phyloP scores from a whole-genome alignment of 2,329 filamentous ascomycete species.

The Colletotrichum graminicola region DNA sequence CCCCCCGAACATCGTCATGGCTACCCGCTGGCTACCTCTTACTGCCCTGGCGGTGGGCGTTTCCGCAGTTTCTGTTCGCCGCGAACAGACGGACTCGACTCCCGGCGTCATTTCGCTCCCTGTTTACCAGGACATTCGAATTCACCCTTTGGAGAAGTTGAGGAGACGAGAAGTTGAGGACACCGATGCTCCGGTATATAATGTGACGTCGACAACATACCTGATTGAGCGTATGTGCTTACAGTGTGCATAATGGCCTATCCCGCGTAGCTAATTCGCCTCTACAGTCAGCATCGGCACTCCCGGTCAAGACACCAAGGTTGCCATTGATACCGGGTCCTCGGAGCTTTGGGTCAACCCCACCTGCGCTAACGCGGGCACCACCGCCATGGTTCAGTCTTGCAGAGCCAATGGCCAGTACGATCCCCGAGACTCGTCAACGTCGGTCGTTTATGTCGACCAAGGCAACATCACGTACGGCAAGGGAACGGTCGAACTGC shows the following conservation, averaged over 20 bases:
- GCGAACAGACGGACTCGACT: constrained; percentile 24
- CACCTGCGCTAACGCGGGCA: constrained; percentile 56
- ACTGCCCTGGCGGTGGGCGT: constrained; percentile 31
- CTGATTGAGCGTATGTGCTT: constrained; percentile 40
- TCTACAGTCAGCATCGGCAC: constrained; percentile 48
- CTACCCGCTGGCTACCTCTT: constrained; percentile 14
- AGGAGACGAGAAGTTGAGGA: constrained; percentile 36
- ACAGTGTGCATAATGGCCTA: too few relatives aligned
- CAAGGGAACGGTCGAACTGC: constrained; percentile 47
- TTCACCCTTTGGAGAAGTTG: constrained; percentile 36
- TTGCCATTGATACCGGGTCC: constrained; percentile 65
- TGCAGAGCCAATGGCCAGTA: constrained; percentile 60
- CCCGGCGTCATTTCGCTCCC: constrained; percentile 40
- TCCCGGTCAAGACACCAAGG: constrained; percentile 57
- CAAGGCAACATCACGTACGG: constrained; percentile 47
- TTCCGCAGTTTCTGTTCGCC: constrained; percentile 18
- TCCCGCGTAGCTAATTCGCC: background rate
- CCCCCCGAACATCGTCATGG: constrained; percentile 15
- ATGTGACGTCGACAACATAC: constrained; percentile 42
- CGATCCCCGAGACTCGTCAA: constrained; percentile 45
- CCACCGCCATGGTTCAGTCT: constrained; percentile 49
- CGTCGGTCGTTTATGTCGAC: constrained; percentile 39
- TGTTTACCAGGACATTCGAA: constrained; percentile 41
- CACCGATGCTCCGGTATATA: constrained; percentile 38
- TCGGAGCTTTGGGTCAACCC: constrained; percentile 69